Evolutionary conservation across 1,139 yeast genomes (phyloP).

Genomic region (Yamadazyma atlantica): DNA sequence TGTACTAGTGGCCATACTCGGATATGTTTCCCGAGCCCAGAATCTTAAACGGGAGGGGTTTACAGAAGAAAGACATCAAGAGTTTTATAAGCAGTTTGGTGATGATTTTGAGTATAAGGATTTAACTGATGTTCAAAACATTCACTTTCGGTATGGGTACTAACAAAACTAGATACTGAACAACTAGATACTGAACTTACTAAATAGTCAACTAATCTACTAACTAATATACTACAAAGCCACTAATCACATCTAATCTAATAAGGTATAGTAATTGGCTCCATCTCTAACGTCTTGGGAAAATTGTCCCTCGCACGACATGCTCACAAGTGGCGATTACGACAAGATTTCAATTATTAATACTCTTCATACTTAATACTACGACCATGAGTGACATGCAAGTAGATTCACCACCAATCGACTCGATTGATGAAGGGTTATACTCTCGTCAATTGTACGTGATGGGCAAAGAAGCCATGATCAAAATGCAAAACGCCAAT

Average conservation of each 20-base stretch:
- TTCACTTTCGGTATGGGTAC: slow-evolving; percentile 32
- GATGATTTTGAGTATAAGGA: slow-evolving; percentile 29
- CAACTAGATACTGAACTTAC: not conserved
- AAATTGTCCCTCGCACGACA: not conserved
- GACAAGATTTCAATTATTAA: not conserved
- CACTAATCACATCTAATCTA: too few relatives aligned
- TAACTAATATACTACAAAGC: too few relatives aligned
- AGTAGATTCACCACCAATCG: slow-evolving; percentile 52
- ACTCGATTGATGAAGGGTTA: slow-evolving; percentile 79
- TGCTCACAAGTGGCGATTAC: not conserved
- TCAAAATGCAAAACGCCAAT: slow-evolving; percentile 90
- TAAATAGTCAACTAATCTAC: not conserved
- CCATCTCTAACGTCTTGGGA: too few relatives aligned
- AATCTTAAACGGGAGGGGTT: slow-evolving; percentile 24
- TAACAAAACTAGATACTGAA: not conserved
- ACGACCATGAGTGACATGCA: slow-evolving; percentile 40
- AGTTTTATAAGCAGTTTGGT: slow-evolving; percentile 19
- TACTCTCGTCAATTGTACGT: slow-evolving; percentile 96
- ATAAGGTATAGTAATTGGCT: too few relatives aligned
- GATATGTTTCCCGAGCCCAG: slow-evolving; percentile 24
- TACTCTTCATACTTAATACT: too few relatives aligned
- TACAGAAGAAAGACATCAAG: slow-evolving; percentile 10
- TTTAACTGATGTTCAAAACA: slow-evolving; percentile 37
- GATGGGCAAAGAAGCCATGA: slow-evolving; percentile 95
- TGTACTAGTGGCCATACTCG: slow-evolving; percentile 28